Evolutionary conservation across 345 rosid species (phyloP).

Genomic region (Linum trigynum): DNA sequence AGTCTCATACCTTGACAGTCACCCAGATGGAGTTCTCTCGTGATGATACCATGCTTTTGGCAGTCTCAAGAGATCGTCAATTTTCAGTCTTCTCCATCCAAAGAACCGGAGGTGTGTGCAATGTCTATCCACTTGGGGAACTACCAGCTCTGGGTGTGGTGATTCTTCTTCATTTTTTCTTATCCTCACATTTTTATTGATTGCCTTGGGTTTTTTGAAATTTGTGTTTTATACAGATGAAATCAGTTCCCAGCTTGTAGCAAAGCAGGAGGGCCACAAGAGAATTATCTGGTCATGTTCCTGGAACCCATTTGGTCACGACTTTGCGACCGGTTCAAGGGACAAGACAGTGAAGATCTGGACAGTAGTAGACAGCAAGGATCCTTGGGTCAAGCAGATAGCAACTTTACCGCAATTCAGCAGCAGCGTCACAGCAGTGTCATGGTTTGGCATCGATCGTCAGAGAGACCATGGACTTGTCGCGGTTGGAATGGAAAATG

Average conservation of each 20-base stretch:
- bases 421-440: slow-evolving; percentile 77
- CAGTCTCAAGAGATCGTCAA: slow-evolving; percentile 94
- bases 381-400: slow-evolving; percentile 38
- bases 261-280: slow-evolving; percentile 81
- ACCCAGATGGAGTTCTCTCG: slow-evolving; percentile 83
- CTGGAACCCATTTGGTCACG: slow-evolving; percentile 87
- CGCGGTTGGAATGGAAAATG: slow-evolving; percentile 79
- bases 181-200: not conserved
- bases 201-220: not conserved
- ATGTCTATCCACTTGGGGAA: not conserved
- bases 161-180: not conserved
- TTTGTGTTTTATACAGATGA: slow-evolving; percentile 24
- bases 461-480: slow-evolving; percentile 41
- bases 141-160: not conserved
- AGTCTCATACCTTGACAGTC: slow-evolving; percentile 88
- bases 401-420: slow-evolving; percentile 48
- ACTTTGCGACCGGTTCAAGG: slow-evolving; percentile 87
- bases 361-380: slow-evolving; percentile 36
- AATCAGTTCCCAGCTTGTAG: slow-evolving; percentile 44
- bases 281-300: slow-evolving; percentile 97
- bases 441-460: slow-evolving; percentile 66
- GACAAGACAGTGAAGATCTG: slow-evolving; percentile 92
- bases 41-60: slow-evolving; percentile 61
- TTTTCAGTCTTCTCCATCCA: slow-evolving; percentile 67
- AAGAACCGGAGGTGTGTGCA: slow-evolving; percentile 38